phyloP scores from a whole-genome alignment of 768 basidiomycete genomes.

The Suillus variegatus region DNA sequence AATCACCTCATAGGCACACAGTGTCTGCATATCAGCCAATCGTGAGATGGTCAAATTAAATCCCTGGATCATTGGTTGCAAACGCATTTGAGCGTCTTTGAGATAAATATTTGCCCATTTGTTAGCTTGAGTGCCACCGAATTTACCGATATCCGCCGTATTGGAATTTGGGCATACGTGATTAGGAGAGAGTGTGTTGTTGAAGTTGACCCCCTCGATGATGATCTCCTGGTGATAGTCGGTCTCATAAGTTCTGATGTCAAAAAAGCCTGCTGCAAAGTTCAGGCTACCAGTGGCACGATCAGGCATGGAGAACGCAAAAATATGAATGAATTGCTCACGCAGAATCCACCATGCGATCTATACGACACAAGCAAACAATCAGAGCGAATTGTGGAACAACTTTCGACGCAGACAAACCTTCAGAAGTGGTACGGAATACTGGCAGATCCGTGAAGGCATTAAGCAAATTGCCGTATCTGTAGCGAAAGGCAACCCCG shows the following conservation, averaged over 20 bases:
- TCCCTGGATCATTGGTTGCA: constrained; percentile 35
- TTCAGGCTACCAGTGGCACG: constrained; percentile 32
- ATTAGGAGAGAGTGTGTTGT: constrained; percentile 50
- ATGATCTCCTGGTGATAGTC: constrained; percentile 50
- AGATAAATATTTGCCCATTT: constrained; percentile 45
- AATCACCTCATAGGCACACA: constrained; percentile 43
- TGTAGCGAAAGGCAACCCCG: constrained; percentile 44
- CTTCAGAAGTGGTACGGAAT: constrained; percentile 48
- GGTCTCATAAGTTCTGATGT: constrained; percentile 39
- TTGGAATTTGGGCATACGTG: constrained; percentile 32
- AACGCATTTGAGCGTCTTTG: constrained; percentile 33
- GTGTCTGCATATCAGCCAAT: constrained; percentile 36
- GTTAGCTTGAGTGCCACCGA: constrained; percentile 22
- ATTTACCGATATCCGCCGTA: constrained; percentile 23
- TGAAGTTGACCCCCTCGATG: constrained; percentile 45
- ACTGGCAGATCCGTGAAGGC: constrained; percentile 47
- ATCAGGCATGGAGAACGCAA: constrained; percentile 22
- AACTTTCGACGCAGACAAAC: constrained; percentile 15
- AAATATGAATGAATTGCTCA: constrained; percentile 10
- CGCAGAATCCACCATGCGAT: constrained; percentile 38
- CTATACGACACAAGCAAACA: constrained; percentile 8
- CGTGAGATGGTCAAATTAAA: constrained; percentile 31
- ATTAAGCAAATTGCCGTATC: constrained; percentile 48
- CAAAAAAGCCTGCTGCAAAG: constrained; percentile 54
- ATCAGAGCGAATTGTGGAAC: neutral